Conservation (phyloP, 2,329 filamentous ascomycete genomes). For the Colletotrichum horii region DNA sequence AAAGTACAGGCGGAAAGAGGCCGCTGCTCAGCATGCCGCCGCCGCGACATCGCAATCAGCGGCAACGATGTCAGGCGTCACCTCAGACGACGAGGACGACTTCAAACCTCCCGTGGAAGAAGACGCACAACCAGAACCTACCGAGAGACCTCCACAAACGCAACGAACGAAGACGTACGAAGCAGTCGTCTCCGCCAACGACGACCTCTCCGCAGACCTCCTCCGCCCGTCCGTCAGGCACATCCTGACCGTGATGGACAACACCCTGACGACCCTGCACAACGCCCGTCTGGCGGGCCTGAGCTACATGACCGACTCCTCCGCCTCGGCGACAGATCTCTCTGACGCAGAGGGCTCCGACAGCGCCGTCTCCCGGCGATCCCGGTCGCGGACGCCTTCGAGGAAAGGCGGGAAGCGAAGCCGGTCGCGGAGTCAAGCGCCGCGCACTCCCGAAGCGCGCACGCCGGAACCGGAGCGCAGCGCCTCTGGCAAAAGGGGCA, state of each 20-base stretch:
- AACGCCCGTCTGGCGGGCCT: conserved; percentile 63
- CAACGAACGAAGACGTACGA: conserved; percentile 33
- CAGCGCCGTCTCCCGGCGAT: neutral
- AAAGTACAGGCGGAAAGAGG: neutral
- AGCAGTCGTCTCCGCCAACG: conserved; percentile 71
- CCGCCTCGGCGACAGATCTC: conserved; percentile 37
- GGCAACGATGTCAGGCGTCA: neutral
- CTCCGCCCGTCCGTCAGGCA: conserved; percentile 74
- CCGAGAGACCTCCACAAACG: neutral
- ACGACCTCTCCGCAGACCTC: conserved; percentile 68
- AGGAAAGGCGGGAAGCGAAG: neutral
- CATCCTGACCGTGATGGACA: conserved; percentile 72
- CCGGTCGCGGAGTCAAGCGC: neutral
- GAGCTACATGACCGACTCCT: conserved; percentile 42
- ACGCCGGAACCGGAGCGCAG: conserved; percentile 9
- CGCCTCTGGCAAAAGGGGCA: conserved; percentile 14
- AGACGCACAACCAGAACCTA: neutral
- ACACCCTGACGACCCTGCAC: conserved; percentile 73
- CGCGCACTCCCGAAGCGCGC: conserved; percentile 10
- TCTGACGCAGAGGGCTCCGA: conserved; percentile 28
- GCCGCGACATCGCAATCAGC: neutral
- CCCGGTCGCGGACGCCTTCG: neutral
- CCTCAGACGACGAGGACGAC: neutral
- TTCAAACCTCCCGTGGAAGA: neutral
- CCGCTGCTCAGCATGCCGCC: neutral